Base-by-base conservation (phyloP, 768 basidiomycete species). In the Chlorophyllum brunneum region DNA sequence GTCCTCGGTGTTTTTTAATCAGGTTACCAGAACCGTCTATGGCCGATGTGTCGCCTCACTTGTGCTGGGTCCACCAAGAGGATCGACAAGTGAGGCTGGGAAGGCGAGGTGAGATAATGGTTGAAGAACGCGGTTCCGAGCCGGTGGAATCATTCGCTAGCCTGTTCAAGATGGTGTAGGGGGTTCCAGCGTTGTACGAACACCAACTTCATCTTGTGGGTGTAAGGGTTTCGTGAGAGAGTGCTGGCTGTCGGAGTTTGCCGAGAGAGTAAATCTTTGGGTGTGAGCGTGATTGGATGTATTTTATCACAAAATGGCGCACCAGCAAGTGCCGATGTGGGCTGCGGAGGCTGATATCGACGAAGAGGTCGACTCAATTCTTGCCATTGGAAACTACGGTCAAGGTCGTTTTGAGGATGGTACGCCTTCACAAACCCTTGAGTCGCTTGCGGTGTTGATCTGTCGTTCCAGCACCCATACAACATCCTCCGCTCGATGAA, bases 291-390 rank as follows among this genome's bases (percentile, higher is more conserved):
- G n/a, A 13, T 23, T 30, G 15, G 26, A 18, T 31, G 11, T 23
- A 27, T 22, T 49, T 26, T 55, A 50, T 48, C 36, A 20, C 50
- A 65, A 65, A 65, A 82, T 85, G 76, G 70, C 81, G 41, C 79
- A 82, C 69, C 86, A 85, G 68, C 79, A 87, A 27, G 79, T 80
- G 51, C 74, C 83, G 26, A 61, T 88, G 20, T 91, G 88, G 88
- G 81, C 80, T n/a, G 74, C 85, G 5, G 89, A 92, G 59, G 78
- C 80, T 5, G 90, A 92, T 61, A 75, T 89, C 54, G 90, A 92
- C 56, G 87, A 90, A 54, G 90, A 88, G 61, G 85, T 85, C 31
- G 86, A 88, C 60, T 73, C 90, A 39, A 79, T 77, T 56, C 73
- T 87, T 48, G 80, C 82, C 10, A 79, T 86, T 54, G 85, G 81